A percentile compares a stretch with the other conserved stretches of the same genome.
Evolutionary conservation across 2,329 filamentous ascomycete species (phyloP).

Genomic region (Aspergillus aculeatinus): DNA sequence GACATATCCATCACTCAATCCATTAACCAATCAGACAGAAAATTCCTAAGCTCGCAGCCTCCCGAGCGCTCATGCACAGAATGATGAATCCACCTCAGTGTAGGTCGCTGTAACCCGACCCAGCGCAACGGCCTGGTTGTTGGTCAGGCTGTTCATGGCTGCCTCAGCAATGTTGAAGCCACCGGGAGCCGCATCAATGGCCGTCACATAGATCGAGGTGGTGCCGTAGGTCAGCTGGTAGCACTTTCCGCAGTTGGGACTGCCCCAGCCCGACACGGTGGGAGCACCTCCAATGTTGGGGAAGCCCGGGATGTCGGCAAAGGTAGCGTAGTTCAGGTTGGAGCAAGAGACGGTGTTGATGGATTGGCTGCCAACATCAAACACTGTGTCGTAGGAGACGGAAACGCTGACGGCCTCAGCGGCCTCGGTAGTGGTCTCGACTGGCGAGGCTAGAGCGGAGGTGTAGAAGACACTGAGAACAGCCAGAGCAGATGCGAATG

Average conservation of each 20-base stretch:
- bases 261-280: conserved; percentile 50
- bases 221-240: conserved; percentile 50
- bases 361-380: conserved; percentile 60
- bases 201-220: conserved; percentile 49
- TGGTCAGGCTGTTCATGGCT: conserved; percentile 53
- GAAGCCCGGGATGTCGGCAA: conserved; percentile 48
- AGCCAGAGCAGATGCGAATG: conserved; percentile 19
- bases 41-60: neutral
- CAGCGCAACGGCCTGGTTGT: conserved; percentile 43
- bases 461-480: conserved; percentile 25
- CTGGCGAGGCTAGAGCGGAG: conserved; percentile 24
- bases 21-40: neutral
- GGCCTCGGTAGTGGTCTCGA: conserved; percentile 14
- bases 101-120: conserved; percentile 43
- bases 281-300: conserved; percentile 52
- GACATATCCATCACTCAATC: neutral
- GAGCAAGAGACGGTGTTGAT: conserved; percentile 53
- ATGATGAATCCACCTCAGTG: conserved; percentile 17
- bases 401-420: conserved; percentile 25
- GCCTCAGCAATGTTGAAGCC: conserved; percentile 52
- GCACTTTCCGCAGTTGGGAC: conserved; percentile 53
- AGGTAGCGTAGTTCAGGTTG: conserved; percentile 40
- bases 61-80: neutral
- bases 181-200: conserved; percentile 46
- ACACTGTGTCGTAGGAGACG: conserved; percentile 72